A percentile compares a stretch with the other conserved stretches of the same genome.
Conservation (phyloP, 1,139 yeast species). For the Pichia sp. region DNA sequence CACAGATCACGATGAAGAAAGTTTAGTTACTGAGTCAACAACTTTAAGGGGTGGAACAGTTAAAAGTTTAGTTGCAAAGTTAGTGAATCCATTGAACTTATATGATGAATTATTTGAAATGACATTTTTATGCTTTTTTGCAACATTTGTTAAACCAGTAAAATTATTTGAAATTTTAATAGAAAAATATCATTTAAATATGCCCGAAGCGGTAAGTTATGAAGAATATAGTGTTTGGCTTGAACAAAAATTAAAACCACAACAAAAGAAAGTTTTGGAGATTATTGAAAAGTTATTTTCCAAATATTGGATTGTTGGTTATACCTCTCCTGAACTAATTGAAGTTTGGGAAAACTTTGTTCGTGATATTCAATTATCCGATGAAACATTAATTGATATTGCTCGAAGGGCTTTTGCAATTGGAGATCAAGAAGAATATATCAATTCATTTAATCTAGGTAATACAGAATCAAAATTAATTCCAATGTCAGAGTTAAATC, state of each 20-base stretch:
- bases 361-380: slow-evolving; percentile 22
- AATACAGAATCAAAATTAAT: slow-evolving; percentile 13
- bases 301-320: slow-evolving; percentile 55
- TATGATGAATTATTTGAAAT: slow-evolving; percentile 64
- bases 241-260: slow-evolving; percentile 60
- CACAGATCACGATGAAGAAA: slow-evolving; percentile 64
- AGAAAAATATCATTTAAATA: slow-evolving; percentile 61
- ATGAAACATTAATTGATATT: slow-evolving; percentile 13
- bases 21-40: slow-evolving; percentile 63
- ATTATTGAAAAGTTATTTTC: slow-evolving; percentile 67
- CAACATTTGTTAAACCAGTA: slow-evolving; percentile 65
- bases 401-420: slow-evolving; percentile 21
- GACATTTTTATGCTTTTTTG: slow-evolving; percentile 67
- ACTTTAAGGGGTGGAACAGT: slow-evolving; percentile 87
- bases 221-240: slow-evolving; percentile 84
- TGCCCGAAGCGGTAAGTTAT: slow-evolving; percentile 83
- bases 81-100: slow-evolving; percentile 65
- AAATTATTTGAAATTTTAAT: slow-evolving; percentile 60
- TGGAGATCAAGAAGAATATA: slow-evolving; percentile 22
- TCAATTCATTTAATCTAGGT: slow-evolving; percentile 17
- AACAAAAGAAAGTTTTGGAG: slow-evolving; percentile 62
- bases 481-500: slow-evolving; percentile 23
- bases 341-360: slow-evolving; percentile 54
- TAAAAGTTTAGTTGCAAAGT: slow-evolving; percentile 72
- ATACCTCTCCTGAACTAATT: slow-evolving; percentile 33